Evolutionary conservation across 768 basidiomycete species (phyloP), one percentile per base, ranked within the genome.

Genomic region (Phaeolepiota aurea): DNA sequence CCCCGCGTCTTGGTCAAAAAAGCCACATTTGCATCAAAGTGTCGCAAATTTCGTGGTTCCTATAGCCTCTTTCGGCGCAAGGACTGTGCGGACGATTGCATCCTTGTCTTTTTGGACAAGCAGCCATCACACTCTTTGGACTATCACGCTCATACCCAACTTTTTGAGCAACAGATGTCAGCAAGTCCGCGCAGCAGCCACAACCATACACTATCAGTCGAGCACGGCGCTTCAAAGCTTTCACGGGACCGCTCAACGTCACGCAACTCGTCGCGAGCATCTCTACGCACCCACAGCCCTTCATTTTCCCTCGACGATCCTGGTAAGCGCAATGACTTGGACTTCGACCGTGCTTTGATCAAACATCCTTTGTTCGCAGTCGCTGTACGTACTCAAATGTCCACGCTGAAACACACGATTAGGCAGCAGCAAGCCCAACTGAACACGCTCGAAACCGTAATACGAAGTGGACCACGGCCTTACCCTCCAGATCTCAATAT

Each of bases 351-450:
- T 7, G 34, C 21, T 13, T 37, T 45, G 49, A 45, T 47, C 44
- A 42, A 39, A 32, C 49, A 38, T 43, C 41, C 48, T 46, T 35
- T 43, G 34, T 35, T 42, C 32, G 41, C 44, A 89, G 87, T 87
- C 54, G 74, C 78, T 46, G 69, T 87, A 40, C 77, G 87, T 42
- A 79, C 76, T 50, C 86, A 88, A 45, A 80, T 89, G 62, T 86
- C 84, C 49, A 80, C 79, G 30, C 63, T 89, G 53, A 87, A 82
- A 61, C 87, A 89, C 56, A 76, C 71, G 54, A 89, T 89, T 51
- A 67, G 87, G 46, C 86, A 88, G 51, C 83, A 89, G 54, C 84
- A 87, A 65, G 86, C 86, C 14, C 84, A 88, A 50, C 58, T 87
- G 23, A 73, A 80, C 49, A 68, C 54, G 28, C 72, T 88, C 39